Evolutionary conservation across 176 grass and related monocot genomes (phyloP), one percentile per base, ranked within the genome.

Genomic region (Oryza glumipatula): DNA sequence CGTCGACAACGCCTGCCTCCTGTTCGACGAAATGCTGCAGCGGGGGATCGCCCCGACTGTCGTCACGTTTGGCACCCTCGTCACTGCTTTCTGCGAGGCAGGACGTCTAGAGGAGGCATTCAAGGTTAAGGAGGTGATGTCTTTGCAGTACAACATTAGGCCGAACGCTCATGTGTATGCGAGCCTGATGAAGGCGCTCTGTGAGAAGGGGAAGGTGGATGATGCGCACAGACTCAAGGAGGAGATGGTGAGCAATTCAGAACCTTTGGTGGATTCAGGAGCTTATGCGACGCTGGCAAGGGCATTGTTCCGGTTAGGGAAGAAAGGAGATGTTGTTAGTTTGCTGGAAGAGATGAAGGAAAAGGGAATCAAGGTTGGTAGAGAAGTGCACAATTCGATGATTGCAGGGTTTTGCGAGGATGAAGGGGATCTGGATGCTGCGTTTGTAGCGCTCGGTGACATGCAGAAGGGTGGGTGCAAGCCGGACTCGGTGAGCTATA

Each of bases 311-410:
- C 54, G 49, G 49, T 44, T 4, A 14, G 83, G 76, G 6, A 85
- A 77, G 48, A 92, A 88, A 87, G 82, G 69, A 19, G 92, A 94
- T 41, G 89, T 94, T 1, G 82, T 80, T 68, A 69, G 73, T 17
- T 87, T 97, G 72, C n/a, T 94, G 13, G 88, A 92, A 51, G 92
- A 94, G 64, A 88, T 94, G 87, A 94, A 97, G 32, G 61, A 36
- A 23, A 94, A 63, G 43, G 76, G 73, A 11, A 84, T 94, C 68
- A 72, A 21, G 19, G 85, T 76, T 35, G 82, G 92, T 38, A 88
- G 9, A 5, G 85, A 88, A 19, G 86, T 84, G 5, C 88, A 86
- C 80, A 97, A 94, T 66, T 87, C 92, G 1, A 88, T 97, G 79
- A 86, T 94, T 5, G 88, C 85, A 0, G 92, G 89, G 19, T 92